phyloP scores from a whole-genome alignment of 176 grass and related monocot genomes.

The Pharus latifolius region DNA sequence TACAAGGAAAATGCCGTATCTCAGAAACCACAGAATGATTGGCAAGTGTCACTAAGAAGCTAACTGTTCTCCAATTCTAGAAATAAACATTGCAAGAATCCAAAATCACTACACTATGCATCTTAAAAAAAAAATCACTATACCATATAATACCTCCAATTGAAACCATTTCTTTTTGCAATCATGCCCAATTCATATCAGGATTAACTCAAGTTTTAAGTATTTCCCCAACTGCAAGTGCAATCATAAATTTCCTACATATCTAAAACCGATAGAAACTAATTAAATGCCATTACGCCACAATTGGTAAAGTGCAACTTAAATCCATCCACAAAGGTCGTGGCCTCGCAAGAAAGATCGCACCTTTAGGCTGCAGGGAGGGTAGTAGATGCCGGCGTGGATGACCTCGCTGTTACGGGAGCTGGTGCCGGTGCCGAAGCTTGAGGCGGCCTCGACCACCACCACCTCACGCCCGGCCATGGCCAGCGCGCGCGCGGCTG shows the following conservation, averaged over 20 bases:
- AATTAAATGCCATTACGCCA: neutral
- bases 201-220: too few relatives aligned
- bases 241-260: neutral
- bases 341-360: neutral
- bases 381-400: conserved; percentile 89
- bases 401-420: conserved; percentile 98
- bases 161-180: too few relatives aligned
- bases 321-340: neutral
- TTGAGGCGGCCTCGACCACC: conserved; percentile 64
- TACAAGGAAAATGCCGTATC: neutral
- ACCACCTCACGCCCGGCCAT: conserved; percentile 72
- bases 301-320: neutral
- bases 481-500: conserved; percentile 65
- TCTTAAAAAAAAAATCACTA: too few relatives aligned
- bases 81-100: neutral
- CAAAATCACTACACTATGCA: neutral
- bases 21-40: neutral
- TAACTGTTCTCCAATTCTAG: neutral
- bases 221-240: too few relatives aligned
- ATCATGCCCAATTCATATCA: neutral
- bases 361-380: conserved; percentile 71
- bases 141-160: too few relatives aligned
- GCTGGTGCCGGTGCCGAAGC: conserved; percentile 85
- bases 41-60: neutral
- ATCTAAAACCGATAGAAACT: neutral